Evolutionary conservation across 345 rosid species (phyloP), one percentile per base, ranked within the genome.

Genomic region (Bruguiera sexangula): DNA sequence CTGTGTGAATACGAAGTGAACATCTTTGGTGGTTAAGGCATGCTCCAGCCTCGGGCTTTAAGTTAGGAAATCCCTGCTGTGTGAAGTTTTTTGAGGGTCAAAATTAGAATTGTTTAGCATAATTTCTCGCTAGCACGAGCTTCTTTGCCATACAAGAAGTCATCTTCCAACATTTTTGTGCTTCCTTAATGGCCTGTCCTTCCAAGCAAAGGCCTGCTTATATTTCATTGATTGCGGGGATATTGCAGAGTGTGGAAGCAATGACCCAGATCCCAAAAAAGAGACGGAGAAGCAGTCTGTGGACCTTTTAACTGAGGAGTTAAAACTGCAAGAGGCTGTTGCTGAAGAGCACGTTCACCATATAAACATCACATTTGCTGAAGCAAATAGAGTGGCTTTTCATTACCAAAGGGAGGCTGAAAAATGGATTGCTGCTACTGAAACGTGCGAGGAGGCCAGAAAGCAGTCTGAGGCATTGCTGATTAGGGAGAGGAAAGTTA

Each of bases 321-420:
- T 95, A 77, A 95, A 89, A 82, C 78, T 90, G 73, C 98, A 95
- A 79, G 97, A 92, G 73, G 90, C 87, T 34, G 21, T 92, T 62
- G 56, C 56, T 52, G 56, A 18, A 52, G 16, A 21, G 78, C 91
- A 92, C 68, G 61, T 81, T 21, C 99, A 74, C 59, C 98, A 89
- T 76, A 85, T 89, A 96, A 90, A 96, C 70, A 65, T 86, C 27
- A 92, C 98, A 24, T 84, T 85, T 43, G 91, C 75, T 2, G 98
- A 89, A 78, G 98, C 99, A 8, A 96, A 90, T 70, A 84, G 97
- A 68, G 94, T 90, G 72, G 98, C 99, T 62, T 85, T 87, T 65
- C 99, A 89, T 80, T 96, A 90, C 81, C 99, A 92, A 73, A 85
- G 75, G 82, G 99, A 95, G 78, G 98, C 98, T 27, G 99, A 96